These are phyloP conservation scores for Penicillium taxi DNA, from an alignment of 495 filamentous ascomycete species.

Conservation along the genomic window DNA sequence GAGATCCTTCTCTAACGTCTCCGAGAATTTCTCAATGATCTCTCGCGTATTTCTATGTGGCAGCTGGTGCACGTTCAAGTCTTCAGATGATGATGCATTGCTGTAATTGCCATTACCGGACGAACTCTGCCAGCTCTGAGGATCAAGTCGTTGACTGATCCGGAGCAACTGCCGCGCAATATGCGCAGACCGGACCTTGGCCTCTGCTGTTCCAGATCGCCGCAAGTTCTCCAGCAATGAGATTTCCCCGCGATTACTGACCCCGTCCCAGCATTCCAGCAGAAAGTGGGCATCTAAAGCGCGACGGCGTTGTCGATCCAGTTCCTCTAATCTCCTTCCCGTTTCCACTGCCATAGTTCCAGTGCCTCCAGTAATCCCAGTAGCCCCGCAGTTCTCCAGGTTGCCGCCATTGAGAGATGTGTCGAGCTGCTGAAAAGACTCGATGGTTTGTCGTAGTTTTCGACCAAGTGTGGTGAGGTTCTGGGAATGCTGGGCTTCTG, in stretches of 20 bases:
- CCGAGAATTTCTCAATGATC: slow-evolving; percentile 92
- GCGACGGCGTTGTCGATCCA: slow-evolving; percentile 82
- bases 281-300: slow-evolving; percentile 91
- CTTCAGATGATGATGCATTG: slow-evolving; percentile 30
- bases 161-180: slow-evolving; percentile 83
- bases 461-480: slow-evolving; percentile 75
- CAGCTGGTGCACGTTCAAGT: slow-evolving; percentile 25
- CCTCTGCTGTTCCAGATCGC: slow-evolving; percentile 68
- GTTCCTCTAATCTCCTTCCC: slow-evolving; percentile 83
- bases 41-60: slow-evolving; percentile 65
- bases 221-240: slow-evolving; percentile 73
- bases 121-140: slow-evolving; percentile 58
- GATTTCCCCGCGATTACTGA: slow-evolving; percentile 75
- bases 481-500: slow-evolving; percentile 84
- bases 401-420: slow-evolving; percentile 54
- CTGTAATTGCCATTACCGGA: slow-evolving; percentile 48
- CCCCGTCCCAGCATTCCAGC: slow-evolving; percentile 91
- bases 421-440: slow-evolving; percentile 83
- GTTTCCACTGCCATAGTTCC: slow-evolving; percentile 92
- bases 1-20: slow-evolving; percentile 90
- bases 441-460: slow-evolving; percentile 85
- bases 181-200: slow-evolving; percentile 79
- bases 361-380: slow-evolving; percentile 68
- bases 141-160: slow-evolving; percentile 79
- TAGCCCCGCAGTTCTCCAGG: slow-evolving; percentile 37